phyloP scores from a whole-genome alignment of 768 basidiomycete genomes.

The Coprinellus micaceus region DNA sequence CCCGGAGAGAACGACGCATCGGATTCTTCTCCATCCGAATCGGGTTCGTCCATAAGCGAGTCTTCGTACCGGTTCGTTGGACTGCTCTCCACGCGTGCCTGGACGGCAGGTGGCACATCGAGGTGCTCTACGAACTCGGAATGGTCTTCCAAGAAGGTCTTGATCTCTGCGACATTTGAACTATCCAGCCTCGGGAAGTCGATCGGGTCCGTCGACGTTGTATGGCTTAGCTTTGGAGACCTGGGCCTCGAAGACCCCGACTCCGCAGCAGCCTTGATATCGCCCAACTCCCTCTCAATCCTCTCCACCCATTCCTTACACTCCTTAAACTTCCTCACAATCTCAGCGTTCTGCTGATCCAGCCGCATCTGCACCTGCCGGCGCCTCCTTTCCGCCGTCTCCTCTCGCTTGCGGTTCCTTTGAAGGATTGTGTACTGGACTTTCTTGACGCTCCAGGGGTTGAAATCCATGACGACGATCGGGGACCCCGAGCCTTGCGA shows the following conservation, averaged over 20 bases:
- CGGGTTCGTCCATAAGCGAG: too few relatives aligned
- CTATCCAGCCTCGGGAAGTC: too few relatives aligned
- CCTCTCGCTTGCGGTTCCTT: background rate
- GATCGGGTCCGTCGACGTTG: too few relatives aligned
- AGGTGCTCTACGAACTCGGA: too few relatives aligned
- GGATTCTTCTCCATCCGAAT: background rate
- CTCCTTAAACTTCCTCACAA: background rate
- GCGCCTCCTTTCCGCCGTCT: background rate
- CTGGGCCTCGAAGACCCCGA: too few relatives aligned
- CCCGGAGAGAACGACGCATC: background rate
- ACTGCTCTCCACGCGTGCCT: too few relatives aligned
- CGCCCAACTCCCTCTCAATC: background rate
- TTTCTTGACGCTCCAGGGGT: conserved; percentile 19
- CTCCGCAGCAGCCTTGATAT: background rate
- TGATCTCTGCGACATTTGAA: too few relatives aligned
- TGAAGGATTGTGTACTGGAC: background rate
- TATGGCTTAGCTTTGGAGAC: too few relatives aligned
- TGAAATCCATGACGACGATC: conserved; percentile 27
- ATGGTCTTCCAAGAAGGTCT: too few relatives aligned
- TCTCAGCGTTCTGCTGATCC: background rate
- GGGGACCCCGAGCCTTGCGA: background rate
- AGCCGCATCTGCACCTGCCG: background rate
- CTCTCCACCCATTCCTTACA: conserved; percentile 4
- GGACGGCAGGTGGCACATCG: too few relatives aligned
- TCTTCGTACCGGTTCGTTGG: too few relatives aligned